Conservation (phyloP, 192 early-diverging fungal genomes). For the Coemansia sp. region DNA sequence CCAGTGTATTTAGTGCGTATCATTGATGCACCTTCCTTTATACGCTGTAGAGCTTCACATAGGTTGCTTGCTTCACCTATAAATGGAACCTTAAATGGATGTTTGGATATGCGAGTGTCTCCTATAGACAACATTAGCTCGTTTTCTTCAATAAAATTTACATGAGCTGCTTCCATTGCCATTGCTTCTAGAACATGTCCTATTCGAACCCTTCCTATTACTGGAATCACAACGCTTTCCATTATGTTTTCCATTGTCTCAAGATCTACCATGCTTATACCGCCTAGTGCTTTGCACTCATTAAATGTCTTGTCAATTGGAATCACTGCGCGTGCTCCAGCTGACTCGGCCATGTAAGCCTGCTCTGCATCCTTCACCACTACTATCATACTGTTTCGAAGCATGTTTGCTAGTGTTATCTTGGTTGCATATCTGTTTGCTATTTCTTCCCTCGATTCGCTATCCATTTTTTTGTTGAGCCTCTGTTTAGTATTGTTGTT, state of each 20-base stretch:
- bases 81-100: slow-evolving; percentile 81
- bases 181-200: slow-evolving; percentile 98
- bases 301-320: slow-evolving; percentile 89
- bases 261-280: slow-evolving; percentile 93
- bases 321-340: slow-evolving; percentile 93
- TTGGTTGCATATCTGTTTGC: background rate
- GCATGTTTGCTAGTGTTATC: slow-evolving; percentile 38
- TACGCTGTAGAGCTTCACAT: slow-evolving; percentile 84
- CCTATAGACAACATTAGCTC: slow-evolving; percentile 61
- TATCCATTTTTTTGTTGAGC: background rate
- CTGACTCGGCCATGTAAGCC: slow-evolving; percentile 89
- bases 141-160: slow-evolving; percentile 26
- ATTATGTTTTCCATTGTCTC: slow-evolving; percentile 90
- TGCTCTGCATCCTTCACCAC: slow-evolving; percentile 91
- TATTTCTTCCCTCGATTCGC: background rate
- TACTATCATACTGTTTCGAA: slow-evolving; percentile 97
- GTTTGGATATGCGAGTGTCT: slow-evolving; percentile 88
- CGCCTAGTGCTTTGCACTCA: slow-evolving; percentile 83
- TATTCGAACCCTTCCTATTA: slow-evolving; percentile 94
- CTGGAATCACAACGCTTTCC: slow-evolving; percentile 88
- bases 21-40: slow-evolving; percentile 92
- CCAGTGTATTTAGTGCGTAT: slow-evolving; percentile 80
- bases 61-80: slow-evolving; percentile 88
- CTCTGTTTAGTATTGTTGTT: background rate
- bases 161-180: slow-evolving; percentile 10